These are phyloP conservation scores for Vigna unguiculata DNA, from an alignment of 306 rosid genomes.

Conservation along the genomic window DNA sequence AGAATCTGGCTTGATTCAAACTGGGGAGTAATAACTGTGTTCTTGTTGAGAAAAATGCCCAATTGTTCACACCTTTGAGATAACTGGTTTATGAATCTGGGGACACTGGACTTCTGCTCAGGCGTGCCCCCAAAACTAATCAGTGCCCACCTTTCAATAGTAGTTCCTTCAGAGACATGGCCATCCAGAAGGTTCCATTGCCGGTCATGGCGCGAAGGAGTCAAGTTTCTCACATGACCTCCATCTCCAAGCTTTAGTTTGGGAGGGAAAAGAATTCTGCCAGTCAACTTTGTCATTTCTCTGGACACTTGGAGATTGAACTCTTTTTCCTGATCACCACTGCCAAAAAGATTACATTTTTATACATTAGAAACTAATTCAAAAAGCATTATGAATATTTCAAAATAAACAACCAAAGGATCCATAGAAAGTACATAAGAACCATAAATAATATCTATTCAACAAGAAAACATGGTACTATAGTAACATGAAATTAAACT, in stretches of 20 bases:
- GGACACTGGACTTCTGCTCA: slow-evolving; percentile 78
- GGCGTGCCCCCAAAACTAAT: slow-evolving; percentile 88
- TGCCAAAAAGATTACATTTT: slow-evolving; percentile 50
- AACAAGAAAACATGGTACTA: neutral
- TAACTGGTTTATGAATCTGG: slow-evolving; percentile 79
- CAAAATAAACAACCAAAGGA: slow-evolving; percentile 29
- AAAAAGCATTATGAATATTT: neutral
- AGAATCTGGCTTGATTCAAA: slow-evolving; percentile 87
- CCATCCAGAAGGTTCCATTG: slow-evolving; percentile 94
- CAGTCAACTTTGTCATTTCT: slow-evolving; percentile 86
- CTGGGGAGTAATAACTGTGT: slow-evolving; percentile 73
- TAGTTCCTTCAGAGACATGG: slow-evolving; percentile 90
- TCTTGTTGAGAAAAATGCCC: slow-evolving; percentile 84
- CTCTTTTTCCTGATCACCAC: slow-evolving; percentile 84
- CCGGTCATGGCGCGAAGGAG: slow-evolving; percentile 86
- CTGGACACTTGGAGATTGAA: slow-evolving; percentile 83
- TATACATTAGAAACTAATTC: slow-evolving; percentile 39
- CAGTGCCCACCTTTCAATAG: slow-evolving; percentile 87
- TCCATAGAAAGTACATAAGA: slow-evolving; percentile 5
- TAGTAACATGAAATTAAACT: slow-evolving; percentile 23
- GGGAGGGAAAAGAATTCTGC: slow-evolving; percentile 95
- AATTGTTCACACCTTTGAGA: slow-evolving; percentile 84
- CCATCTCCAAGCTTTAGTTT: slow-evolving; percentile 93
- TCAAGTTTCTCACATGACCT: slow-evolving; percentile 77
- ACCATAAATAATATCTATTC: no score